Evolutionary conservation across 2,329 filamentous ascomycete genomes (phyloP), one percentile per base, ranked within the genome.

Genomic region (Chaetothyriales sp.): DNA sequence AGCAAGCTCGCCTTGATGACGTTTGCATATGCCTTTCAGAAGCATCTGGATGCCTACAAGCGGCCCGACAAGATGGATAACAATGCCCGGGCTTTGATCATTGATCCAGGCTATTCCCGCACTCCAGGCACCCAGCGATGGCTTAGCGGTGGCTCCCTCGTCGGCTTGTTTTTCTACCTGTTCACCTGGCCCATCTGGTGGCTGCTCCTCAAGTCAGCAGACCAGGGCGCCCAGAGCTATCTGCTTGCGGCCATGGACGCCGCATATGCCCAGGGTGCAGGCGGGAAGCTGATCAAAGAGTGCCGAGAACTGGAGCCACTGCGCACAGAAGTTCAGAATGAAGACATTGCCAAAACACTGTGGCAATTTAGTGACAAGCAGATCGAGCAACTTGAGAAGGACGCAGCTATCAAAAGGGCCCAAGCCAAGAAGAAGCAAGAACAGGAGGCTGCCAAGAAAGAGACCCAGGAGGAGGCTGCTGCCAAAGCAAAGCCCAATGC

Each of bases 311-410:
- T 89, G 18, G 78, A 83, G 55, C 83, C 80, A 65, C 75, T 82
- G 22, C 75, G 86, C 49, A 73, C 70, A 22, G 89, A 95, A 61
- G 74, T 95, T 44, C 76, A 76, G 57, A 84, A 94, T 62, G 88
- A 93, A 57, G 77, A 76, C 18, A 69, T 85, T 26, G 88, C 87
- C 52, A 88, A 93, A 75, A 79, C 81, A 64, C 71, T 98, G 15
- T 98, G 90, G 90, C 79, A 93, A 63, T 81, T 85, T 52, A 95
- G 85, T 63, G 89, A 95, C 62, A 80, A 79, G 63, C 78, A 93
- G 56, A 82, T 96, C 51, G 83, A 93, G 65, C 76, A 77, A 59
- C 77, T 83, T 12, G 89, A 96, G 67, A 93, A 86, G 70, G 79
- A 83, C 63, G 78, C 82, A 20, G 88, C 88, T 7, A 68, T 78